Conservation (phyloP, 768 basidiomycete genomes). For the Tricholoma furcatifolium region DNA sequence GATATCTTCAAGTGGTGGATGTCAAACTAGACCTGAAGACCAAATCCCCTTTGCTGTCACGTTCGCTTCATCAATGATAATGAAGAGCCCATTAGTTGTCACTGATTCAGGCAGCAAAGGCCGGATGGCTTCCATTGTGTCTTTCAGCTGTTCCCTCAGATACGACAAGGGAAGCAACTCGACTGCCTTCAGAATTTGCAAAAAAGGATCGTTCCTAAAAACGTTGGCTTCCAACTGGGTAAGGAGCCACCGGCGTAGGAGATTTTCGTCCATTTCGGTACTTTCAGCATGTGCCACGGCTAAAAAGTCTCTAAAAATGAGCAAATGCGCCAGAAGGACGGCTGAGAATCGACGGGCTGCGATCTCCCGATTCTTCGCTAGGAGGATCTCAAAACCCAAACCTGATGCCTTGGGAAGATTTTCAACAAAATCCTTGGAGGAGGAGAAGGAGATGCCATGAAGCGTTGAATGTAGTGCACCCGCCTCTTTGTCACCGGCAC, state of each 20-base stretch:
- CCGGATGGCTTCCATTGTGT: neutral
- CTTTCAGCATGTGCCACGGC: neutral
- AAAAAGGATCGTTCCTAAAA: neutral
- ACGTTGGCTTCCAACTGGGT: neutral
- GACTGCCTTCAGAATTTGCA: neutral
- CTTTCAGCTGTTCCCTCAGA: neutral
- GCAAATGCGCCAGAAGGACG: neutral
- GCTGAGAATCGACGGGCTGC: neutral
- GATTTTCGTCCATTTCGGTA: neutral
- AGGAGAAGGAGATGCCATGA: neutral
- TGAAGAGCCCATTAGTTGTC: neutral
- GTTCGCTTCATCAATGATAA: neutral
- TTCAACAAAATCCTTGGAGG: neutral
- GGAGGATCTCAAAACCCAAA: neutral
- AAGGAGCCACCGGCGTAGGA: neutral
- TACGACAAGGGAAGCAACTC: neutral
- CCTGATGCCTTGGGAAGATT: neutral
- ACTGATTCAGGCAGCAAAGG: neutral
- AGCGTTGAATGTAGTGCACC: neutral
- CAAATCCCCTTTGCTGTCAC: neutral
- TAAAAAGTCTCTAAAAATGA: neutral
- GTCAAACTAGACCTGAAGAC: too few species aligned
- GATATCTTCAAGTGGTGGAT: neutral
- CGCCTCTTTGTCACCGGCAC: neutral
- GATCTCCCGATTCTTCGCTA: neutral